These are phyloP conservation scores for Globisporangium polare DNA, from an alignment of 352 stramenopile species.

Conservation along the genomic window DNA sequence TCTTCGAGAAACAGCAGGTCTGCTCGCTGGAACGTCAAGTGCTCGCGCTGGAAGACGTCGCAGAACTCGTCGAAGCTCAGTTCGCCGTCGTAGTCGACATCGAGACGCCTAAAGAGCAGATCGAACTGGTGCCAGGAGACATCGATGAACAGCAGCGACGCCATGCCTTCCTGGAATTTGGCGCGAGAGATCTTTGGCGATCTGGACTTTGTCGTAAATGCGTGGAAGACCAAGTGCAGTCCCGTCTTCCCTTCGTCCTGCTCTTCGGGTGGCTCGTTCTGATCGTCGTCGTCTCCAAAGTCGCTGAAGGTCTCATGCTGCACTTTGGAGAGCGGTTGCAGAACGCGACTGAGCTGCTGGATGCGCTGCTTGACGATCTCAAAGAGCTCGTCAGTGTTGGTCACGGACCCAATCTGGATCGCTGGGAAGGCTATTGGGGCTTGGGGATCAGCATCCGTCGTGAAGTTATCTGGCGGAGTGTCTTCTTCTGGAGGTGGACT, in stretches of 20 bases:
- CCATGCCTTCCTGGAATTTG: slow-evolving; percentile 39
- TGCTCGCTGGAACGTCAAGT: slow-evolving; percentile 25
- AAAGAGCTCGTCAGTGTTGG: slow-evolving; percentile 48
- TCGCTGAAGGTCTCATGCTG: slow-evolving; percentile 35
- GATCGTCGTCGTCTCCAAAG: slow-evolving; percentile 35
- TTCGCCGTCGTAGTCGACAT: slow-evolving; percentile 31
- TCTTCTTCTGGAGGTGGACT: slow-evolving; percentile 15
- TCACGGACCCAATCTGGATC: slow-evolving; percentile 36
- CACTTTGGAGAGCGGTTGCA: slow-evolving; percentile 20
- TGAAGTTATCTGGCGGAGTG: neutral
- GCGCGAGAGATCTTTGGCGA: slow-evolving; percentile 30
- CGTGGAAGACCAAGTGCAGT: slow-evolving; percentile 31
- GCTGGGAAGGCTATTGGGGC: slow-evolving; percentile 20
- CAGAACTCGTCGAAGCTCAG: slow-evolving; percentile 38
- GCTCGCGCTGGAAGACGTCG: slow-evolving; percentile 24
- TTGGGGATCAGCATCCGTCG: neutral
- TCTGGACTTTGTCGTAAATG: slow-evolving; percentile 19
- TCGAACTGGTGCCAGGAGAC: slow-evolving; percentile 56
- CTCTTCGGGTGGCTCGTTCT: slow-evolving; percentile 1
- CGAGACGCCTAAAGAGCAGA: slow-evolving; percentile 42
- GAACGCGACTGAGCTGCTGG: slow-evolving; percentile 25
- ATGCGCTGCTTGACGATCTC: slow-evolving; percentile 46
- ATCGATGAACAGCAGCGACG: slow-evolving; percentile 28
- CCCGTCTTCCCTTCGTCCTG: slow-evolving; percentile 20
- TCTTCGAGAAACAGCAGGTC: slow-evolving; percentile 37